Percentiles rank a stretch among this genome's conserved stretches.
phyloP scores from a whole-genome alignment of 192 early-diverging fungal genomes.

The Pecoramyces ruminantium region DNA sequence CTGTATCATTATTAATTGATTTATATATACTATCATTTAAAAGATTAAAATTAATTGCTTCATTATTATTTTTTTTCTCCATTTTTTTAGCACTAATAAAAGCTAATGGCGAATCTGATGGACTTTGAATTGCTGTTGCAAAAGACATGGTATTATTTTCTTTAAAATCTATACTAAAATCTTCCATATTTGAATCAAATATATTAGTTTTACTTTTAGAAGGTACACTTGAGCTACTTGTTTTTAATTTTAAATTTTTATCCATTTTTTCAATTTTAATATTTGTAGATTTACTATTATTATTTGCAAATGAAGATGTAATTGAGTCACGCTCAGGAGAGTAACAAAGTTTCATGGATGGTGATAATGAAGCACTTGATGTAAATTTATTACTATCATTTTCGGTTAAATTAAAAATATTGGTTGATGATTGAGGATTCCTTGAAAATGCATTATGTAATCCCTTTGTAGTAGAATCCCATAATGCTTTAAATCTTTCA shows the following conservation, averaged over 20 bases:
- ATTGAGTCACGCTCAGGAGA: not conserved
- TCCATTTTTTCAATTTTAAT: not conserved
- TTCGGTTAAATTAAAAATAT: too few species aligned
- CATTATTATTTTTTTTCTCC: not conserved
- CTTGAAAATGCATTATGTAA: not conserved
- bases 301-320: not conserved
- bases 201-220: not conserved
- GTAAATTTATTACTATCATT: too few species aligned
- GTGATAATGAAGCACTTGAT: not conserved
- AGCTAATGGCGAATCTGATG: not conserved
- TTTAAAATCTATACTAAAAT: not conserved
- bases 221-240: not conserved
- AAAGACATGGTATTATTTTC: not conserved
- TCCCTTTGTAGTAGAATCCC: not conserved
- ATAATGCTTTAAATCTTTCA: not conserved
- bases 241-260: not conserved
- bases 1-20: not conserved
- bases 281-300: not conserved
- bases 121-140: not conserved
- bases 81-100: not conserved
- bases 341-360: not conserved
- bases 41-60: not conserved
- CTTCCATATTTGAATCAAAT: not conserved
- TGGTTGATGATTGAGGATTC: not conserved
- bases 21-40: not conserved